Conservation (phyloP, 129 eudicot species). For the Rutidosis leptorrhynchoides region DNA sequence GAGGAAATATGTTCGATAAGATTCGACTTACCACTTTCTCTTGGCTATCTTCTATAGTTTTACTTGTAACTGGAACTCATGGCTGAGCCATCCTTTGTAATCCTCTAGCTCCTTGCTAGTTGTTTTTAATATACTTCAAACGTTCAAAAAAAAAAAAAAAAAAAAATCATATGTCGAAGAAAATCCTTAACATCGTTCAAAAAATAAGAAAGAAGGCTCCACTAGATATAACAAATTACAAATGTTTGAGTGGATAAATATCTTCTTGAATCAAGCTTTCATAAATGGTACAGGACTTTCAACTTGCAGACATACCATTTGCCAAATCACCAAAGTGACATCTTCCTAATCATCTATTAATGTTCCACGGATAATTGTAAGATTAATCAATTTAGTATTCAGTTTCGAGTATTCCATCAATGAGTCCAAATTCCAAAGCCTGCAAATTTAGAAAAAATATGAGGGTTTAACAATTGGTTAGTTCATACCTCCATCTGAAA, state of each 20-base stretch:
- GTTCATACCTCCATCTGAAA: constrained; percentile 8
- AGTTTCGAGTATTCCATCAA: constrained; percentile 83
- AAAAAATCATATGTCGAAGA: background rate
- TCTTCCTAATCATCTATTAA: constrained; percentile 4
- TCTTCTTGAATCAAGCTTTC: constrained; percentile 20
- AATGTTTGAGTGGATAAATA: too few relatives aligned
- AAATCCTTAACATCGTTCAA: constrained; percentile 24
- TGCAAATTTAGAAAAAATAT: constrained; percentile 35
- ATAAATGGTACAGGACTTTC: constrained; percentile 8
- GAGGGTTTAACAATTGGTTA: constrained; percentile 1
- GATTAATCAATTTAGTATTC: constrained; percentile 63
- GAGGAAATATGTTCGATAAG: too few relatives aligned
- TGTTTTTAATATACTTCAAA: too few relatives aligned
- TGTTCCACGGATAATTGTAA: constrained; percentile 6
- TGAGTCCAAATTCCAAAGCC: constrained; percentile 96
- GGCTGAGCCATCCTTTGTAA: too few relatives aligned
- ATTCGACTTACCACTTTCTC: too few relatives aligned
- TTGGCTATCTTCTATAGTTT: too few relatives aligned
- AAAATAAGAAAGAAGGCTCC: background rate
- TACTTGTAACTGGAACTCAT: too few relatives aligned
- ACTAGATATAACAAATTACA: too few relatives aligned
- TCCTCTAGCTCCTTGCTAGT: too few relatives aligned
- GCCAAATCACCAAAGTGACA: constrained; percentile 25
- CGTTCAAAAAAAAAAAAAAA: too few relatives aligned
- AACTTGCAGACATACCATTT: constrained; percentile 8